Evolutionary conservation across 2,329 filamentous ascomycete species (phyloP).

Genomic region (Chaetomium strumarium): DNA sequence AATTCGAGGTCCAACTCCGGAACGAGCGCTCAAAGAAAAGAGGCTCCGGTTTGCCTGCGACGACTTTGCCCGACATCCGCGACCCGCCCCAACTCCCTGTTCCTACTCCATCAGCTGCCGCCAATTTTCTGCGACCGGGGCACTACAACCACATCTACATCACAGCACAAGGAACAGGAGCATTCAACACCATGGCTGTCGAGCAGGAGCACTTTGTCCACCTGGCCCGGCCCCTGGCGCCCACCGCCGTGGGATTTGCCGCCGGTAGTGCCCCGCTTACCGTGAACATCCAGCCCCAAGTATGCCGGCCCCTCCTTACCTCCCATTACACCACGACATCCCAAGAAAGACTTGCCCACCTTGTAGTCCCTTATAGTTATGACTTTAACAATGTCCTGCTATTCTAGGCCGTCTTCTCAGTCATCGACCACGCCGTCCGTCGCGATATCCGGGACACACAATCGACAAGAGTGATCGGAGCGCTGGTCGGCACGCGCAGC

Average conservation of each 20-base stretch:
- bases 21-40: conserved; percentile 24
- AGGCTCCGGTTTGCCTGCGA: conserved; percentile 16
- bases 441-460: conserved; percentile 70
- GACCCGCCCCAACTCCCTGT: conserved; percentile 19
- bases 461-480: conserved; percentile 94
- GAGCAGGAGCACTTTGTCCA: conserved; percentile 85
- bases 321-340: conserved; percentile 3
- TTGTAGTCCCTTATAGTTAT: neutral
- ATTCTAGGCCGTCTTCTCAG: conserved; percentile 59
- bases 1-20: conserved; percentile 23
- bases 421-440: conserved; percentile 91
- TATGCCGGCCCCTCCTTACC: conserved; percentile 39
- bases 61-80: conserved; percentile 18
- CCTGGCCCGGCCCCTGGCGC: conserved; percentile 85
- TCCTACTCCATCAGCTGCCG: conserved; percentile 17
- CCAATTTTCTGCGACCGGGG: conserved; percentile 19
- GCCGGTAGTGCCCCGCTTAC: conserved; percentile 85
- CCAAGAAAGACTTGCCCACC: neutral
- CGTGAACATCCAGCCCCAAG: conserved; percentile 93
- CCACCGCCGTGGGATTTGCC: conserved; percentile 68
- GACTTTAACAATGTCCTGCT: conserved; percentile 1
- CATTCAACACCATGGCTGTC: conserved; percentile 63
- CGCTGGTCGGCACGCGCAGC: conserved; percentile 83
- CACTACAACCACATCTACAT: conserved; percentile 16
- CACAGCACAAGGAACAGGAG: conserved; percentile 15